phyloP scores from a whole-genome alignment of 345 rosid genomes.

The Melastoma malabathricum region DNA sequence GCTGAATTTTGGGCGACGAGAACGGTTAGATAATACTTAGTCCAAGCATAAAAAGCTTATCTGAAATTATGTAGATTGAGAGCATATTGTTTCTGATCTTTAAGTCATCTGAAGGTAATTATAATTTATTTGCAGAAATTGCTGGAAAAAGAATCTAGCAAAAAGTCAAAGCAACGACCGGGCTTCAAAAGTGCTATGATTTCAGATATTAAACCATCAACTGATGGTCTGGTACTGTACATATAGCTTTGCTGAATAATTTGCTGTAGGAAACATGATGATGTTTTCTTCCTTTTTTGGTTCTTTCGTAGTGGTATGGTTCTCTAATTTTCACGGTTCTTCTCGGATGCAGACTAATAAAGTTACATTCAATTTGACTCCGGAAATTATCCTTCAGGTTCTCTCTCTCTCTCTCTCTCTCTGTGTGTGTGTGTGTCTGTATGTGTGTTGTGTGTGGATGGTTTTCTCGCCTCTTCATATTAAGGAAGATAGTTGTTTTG shows the following conservation, averaged over 20 bases:
- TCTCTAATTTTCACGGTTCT: constrained; percentile 5
- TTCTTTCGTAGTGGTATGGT: background rate
- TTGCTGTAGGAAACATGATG: background rate
- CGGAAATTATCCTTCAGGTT: constrained; percentile 86
- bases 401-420: constrained; percentile 1
- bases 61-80: no score
- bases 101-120: background rate
- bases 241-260: constrained; percentile 3
- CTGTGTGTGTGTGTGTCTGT: no score
- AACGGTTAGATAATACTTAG: constrained; percentile 30
- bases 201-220: constrained; percentile 59
- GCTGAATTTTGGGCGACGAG: constrained; percentile 97
- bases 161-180: constrained; percentile 56
- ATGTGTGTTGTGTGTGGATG: no score
- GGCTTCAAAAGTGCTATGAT: constrained; percentile 89
- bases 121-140: constrained; percentile 40
- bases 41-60: no score
- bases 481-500: no score
- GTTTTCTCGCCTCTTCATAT: no score
- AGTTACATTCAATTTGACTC: constrained; percentile 73
- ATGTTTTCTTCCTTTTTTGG: background rate
- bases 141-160: constrained; percentile 48
- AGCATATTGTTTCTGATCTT: no score
- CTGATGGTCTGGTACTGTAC: constrained; percentile 78
- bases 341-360: constrained; percentile 65